Conservation (phyloP, 768 basidiomycete species). For the Tephrocybe sp. region DNA sequence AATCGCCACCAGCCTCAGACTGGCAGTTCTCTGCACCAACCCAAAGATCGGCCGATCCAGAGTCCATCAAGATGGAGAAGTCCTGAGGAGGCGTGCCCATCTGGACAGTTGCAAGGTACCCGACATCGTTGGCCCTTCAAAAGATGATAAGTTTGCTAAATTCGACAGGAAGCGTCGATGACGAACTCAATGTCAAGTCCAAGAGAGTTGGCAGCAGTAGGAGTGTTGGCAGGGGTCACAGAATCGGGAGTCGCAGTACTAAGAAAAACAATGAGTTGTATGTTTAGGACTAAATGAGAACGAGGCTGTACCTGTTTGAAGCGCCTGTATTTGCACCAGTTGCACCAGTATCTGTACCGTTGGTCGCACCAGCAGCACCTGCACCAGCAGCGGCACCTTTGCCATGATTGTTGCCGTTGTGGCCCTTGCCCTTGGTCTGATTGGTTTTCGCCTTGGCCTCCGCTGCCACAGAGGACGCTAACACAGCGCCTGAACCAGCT, state of each 20-base stretch:
- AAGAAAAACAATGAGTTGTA: not conserved
- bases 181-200: constrained; percentile 72
- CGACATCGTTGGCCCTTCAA: constrained; percentile 42
- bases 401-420: constrained; percentile 13
- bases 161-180: not conserved
- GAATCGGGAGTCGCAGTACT: constrained; percentile 8
- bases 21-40: constrained; percentile 57
- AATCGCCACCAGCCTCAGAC: constrained; percentile 40
- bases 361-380: constrained; percentile 35
- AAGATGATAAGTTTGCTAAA: not conserved
- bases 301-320: not conserved
- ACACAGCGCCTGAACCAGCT: constrained; percentile 18
- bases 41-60: constrained; percentile 70
- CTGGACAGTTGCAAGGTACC: constrained; percentile 57
- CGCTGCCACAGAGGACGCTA: constrained; percentile 13
- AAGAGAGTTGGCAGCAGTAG: constrained; percentile 50
- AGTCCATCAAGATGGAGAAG: constrained; percentile 67
- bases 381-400: constrained; percentile 19
- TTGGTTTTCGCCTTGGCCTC: not conserved
- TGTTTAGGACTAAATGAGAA: not conserved
- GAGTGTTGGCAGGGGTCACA: constrained; percentile 40
- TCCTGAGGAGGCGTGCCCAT: constrained; percentile 64
- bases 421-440: not conserved
- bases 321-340: not conserved
- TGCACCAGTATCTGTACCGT: constrained; percentile 1